Conservation (phyloP, 768 basidiomycete species). For the Leccinum pellstonianum region DNA sequence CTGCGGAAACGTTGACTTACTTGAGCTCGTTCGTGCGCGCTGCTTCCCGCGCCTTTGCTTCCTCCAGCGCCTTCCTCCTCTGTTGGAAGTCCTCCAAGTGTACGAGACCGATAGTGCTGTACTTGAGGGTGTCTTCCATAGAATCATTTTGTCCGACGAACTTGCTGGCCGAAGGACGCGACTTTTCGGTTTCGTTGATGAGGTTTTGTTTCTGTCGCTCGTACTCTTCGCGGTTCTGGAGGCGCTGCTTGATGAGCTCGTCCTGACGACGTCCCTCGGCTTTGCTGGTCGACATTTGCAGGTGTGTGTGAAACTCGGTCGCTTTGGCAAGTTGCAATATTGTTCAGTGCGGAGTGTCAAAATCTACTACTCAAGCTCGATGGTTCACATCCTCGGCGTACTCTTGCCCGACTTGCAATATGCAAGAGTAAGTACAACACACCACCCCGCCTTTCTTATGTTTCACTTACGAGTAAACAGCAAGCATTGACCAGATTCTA, state of each 20-base stretch:
- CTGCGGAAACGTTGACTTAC: constrained; percentile 52
- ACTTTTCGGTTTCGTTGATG: constrained; percentile 89
- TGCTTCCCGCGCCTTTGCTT: constrained; percentile 86
- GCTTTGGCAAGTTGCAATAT: not conserved
- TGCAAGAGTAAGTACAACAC: constrained; percentile 57
- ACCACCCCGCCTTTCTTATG: not conserved
- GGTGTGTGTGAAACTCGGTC: constrained; percentile 11
- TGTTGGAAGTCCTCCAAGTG: constrained; percentile 91
- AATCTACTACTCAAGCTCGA: constrained; percentile 27
- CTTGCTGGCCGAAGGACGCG: constrained; percentile 80
- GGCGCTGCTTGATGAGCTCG: constrained; percentile 80
- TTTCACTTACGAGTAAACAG: constrained; percentile 42
- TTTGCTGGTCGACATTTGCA: constrained; percentile 69
- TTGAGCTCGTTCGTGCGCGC: constrained; percentile 81
- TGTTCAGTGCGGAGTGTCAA: constrained; percentile 26
- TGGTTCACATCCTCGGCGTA: constrained; percentile 89
- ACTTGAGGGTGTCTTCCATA: constrained; percentile 90
- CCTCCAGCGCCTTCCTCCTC: constrained; percentile 83
- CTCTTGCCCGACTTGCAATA: constrained; percentile 74
- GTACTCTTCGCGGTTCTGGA: constrained; percentile 75
- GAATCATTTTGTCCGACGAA: constrained; percentile 95
- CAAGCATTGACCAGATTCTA: constrained; percentile 90
- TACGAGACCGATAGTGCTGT: constrained; percentile 89
- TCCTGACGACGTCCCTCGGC: constrained; percentile 86
- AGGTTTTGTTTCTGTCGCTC: constrained; percentile 79